Conservation (phyloP, 2,329 filamentous ascomycete species). For the Verticillium albo-atrum region DNA sequence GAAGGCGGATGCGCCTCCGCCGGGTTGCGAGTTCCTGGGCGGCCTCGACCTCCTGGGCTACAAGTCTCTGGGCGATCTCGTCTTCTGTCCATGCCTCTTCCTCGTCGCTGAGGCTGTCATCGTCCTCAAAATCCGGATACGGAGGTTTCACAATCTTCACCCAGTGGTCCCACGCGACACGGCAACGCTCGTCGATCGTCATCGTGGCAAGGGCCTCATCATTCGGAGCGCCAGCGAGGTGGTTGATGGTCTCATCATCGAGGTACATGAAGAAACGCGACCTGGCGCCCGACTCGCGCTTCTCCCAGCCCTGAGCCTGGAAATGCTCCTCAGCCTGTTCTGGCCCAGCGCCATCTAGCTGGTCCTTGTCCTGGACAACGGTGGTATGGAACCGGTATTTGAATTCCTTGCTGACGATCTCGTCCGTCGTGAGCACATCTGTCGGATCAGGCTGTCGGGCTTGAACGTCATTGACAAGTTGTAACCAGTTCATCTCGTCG, state of each 20-base stretch:
- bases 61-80: background rate
- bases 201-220: slow-evolving; percentile 6
- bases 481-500: background rate
- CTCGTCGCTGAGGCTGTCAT: background rate
- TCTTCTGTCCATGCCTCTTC: background rate
- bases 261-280: slow-evolving; percentile 5
- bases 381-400: slow-evolving; percentile 2
- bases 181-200: slow-evolving; percentile 1
- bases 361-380: slow-evolving; percentile 2
- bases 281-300: background rate
- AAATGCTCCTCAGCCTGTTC: slow-evolving; percentile 3
- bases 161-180: slow-evolving; percentile 3
- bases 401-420: slow-evolving; percentile 5
- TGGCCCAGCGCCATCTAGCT: slow-evolving; percentile 1
- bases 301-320: background rate
- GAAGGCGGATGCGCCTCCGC: background rate
- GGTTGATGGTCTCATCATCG: slow-evolving; percentile 4
- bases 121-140: background rate
- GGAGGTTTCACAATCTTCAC: slow-evolving; percentile 1
- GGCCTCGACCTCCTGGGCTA: background rate
- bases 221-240: slow-evolving; percentile 1
- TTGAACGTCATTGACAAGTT: background rate
- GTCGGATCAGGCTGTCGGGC: background rate
- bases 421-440: slow-evolving; percentile 2
- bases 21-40: background rate